Percentiles rank a stretch among this genome's conserved stretches.
Conservation (phyloP, 495 filamentous ascomycete species). For the Penicillium waksmanii region DNA sequence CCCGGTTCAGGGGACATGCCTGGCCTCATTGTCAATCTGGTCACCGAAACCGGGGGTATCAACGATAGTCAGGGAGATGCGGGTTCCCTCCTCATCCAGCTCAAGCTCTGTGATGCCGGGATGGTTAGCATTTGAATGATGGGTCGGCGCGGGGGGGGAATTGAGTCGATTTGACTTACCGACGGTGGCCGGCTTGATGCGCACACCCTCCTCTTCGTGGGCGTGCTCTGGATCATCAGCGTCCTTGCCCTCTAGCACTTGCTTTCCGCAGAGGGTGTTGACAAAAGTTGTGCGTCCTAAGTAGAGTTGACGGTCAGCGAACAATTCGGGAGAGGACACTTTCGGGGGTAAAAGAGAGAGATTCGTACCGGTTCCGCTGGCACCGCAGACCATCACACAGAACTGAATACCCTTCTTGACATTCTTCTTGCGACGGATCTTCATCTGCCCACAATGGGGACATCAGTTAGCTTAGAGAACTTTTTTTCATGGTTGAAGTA, state of each 20-base stretch:
- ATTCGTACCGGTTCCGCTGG: constrained; percentile 90
- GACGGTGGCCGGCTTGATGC: constrained; percentile 98
- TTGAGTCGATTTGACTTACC: constrained; percentile 60
- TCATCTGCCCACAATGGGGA: constrained; percentile 60
- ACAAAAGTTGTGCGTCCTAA: constrained; percentile 97
- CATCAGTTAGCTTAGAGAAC: constrained; percentile 27
- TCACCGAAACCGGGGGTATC: constrained; percentile 99
- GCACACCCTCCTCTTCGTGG: constrained; percentile 93
- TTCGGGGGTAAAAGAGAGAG: constrained; percentile 7
- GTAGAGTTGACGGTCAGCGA: constrained; percentile 25
- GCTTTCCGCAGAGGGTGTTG: constrained; percentile 97
- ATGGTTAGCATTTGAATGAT: constrained; percentile 15
- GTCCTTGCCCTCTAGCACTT: constrained; percentile 85
- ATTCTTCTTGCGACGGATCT: constrained; percentile 99
- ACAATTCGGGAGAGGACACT: constrained; percentile 30
- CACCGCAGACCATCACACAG: constrained; percentile 99
- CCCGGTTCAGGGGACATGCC: constrained; percentile 54
- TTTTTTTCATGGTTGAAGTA: constrained; percentile 29
- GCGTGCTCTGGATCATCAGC: constrained; percentile 85
- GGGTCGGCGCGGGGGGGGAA: not conserved
- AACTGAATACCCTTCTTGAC: constrained; percentile 99
- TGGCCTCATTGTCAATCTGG: constrained; percentile 98
- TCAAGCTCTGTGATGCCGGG: constrained; percentile 72
- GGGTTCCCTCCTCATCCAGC: constrained; percentile 96
- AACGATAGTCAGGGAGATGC: constrained; percentile 96